phyloP scores from a whole-genome alignment of 345 rosid species.

The Alliaria petiolata region DNA sequence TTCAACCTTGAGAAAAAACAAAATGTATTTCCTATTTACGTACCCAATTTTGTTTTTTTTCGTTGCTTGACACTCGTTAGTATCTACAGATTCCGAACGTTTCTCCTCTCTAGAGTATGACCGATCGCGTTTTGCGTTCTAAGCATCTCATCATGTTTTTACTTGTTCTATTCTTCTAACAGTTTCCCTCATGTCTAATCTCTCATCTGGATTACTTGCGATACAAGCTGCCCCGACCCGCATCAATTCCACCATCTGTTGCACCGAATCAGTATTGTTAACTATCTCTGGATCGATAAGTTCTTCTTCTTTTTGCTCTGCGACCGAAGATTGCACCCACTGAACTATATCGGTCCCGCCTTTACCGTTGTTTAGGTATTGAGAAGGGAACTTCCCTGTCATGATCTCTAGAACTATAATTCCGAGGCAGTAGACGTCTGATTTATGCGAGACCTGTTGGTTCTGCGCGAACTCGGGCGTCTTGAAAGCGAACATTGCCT shows the following conservation, averaged over 20 bases:
- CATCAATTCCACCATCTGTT: slow-evolving; percentile 47
- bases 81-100: slow-evolving; percentile 17
- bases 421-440: slow-evolving; percentile 81
- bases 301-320: slow-evolving; percentile 41
- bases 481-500: slow-evolving; percentile 53
- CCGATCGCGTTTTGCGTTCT: not conserved
- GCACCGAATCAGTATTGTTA: slow-evolving; percentile 24
- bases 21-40: not conserved
- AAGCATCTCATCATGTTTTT: slow-evolving; percentile 21
- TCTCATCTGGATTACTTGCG: slow-evolving; percentile 42
- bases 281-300: slow-evolving; percentile 70
- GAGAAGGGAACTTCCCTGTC: slow-evolving; percentile 77
- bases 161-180: slow-evolving; percentile 55
- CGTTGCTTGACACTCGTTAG: not conserved
- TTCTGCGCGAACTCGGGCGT: slow-evolving; percentile 52
- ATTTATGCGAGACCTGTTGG: slow-evolving; percentile 50
- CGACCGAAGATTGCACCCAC: slow-evolving; percentile 47
- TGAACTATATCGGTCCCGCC: slow-evolving; percentile 64
- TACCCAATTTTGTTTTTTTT: not conserved
- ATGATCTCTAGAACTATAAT: slow-evolving; percentile 67
- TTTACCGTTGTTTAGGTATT: slow-evolving; percentile 49
- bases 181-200: slow-evolving; percentile 55
- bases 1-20: not conserved
- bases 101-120: slow-evolving; percentile 6
- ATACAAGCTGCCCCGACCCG: slow-evolving; percentile 59